phyloP scores from a whole-genome alignment of 2,329 filamentous ascomycete species.

The Penicillium sp. region DNA sequence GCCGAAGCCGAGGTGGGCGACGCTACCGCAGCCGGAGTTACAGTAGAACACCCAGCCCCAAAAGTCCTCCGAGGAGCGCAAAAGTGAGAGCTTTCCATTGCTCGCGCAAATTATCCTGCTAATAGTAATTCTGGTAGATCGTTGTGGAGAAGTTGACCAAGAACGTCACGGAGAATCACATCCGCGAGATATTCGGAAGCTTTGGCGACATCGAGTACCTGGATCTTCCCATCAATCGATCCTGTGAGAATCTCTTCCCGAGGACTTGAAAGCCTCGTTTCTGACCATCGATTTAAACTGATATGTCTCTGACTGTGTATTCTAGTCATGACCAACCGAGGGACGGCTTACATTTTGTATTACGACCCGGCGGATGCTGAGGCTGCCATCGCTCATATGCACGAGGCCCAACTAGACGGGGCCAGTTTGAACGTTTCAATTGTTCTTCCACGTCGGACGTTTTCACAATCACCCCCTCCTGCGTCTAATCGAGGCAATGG shows the following conservation, averaged over 20 bases:
- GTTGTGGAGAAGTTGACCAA: conserved; percentile 95
- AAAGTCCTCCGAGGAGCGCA: conserved; percentile 32
- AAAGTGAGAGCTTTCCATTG: conserved; percentile 28
- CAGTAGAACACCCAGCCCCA: conserved; percentile 30
- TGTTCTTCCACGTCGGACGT: conserved; percentile 77
- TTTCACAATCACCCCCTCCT: conserved; percentile 74
- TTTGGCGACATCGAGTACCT: conserved; percentile 85
- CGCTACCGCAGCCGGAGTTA: conserved; percentile 36
- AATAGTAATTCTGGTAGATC: conserved; percentile 56
- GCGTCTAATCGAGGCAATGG: conserved; percentile 63
- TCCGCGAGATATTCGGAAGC: conserved; percentile 85
- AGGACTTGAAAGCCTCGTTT: neutral
- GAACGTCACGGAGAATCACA: conserved; percentile 84
- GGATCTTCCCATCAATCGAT: conserved; percentile 83
- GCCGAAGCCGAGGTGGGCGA: conserved; percentile 41
- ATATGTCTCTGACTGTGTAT: neutral
- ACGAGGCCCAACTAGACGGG: conserved; percentile 91
- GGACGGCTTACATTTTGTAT: conserved; percentile 90
- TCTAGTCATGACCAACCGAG: conserved; percentile 80
- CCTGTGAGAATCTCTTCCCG: conserved; percentile 57
- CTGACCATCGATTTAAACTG: neutral
- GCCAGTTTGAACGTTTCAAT: conserved; percentile 82
- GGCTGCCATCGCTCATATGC: conserved; percentile 90
- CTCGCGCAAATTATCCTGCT: neutral
- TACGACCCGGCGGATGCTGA: conserved; percentile 75